A percentile compares a stretch with the other conserved stretches of the same genome.
These are phyloP conservation scores for Penicillium macrosclerotiorum DNA, from an alignment of 495 filamentous ascomycete genomes.

Conservation along the genomic window DNA sequence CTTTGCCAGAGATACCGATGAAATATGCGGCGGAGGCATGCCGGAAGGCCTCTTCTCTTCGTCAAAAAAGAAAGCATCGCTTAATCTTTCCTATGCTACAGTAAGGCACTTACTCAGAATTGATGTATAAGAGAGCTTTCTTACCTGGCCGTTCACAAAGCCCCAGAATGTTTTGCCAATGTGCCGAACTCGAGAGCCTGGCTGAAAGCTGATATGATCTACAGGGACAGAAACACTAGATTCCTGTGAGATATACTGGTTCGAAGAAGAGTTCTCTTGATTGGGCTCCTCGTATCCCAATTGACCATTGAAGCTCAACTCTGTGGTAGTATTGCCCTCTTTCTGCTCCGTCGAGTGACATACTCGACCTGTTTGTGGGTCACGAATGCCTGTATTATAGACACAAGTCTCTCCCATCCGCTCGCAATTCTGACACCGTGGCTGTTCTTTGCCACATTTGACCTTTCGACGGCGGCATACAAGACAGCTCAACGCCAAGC, in stretches of 20 bases:
- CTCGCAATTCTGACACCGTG: conserved; percentile 25
- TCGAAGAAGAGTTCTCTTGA: not conserved
- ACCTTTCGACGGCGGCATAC: conserved; percentile 28
- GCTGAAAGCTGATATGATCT: conserved; percentile 1
- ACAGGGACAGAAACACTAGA: not conserved
- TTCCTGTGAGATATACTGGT: not conserved
- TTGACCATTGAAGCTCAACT: not conserved
- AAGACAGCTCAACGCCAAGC: conserved; percentile 22
- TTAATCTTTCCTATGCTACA: conserved; percentile 8
- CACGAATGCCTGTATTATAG: conserved; percentile 10
- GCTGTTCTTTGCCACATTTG: conserved; percentile 23
- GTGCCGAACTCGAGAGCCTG: not conserved
- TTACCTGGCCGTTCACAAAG: conserved; percentile 3
- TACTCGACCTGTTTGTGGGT: conserved; percentile 10
- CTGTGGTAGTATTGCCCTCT: not conserved
- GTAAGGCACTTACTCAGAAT: not conserved
- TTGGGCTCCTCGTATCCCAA: not conserved
- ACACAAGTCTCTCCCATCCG: conserved; percentile 19
- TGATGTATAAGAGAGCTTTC: not conserved
- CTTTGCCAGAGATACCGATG: not conserved
- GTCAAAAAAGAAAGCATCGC: conserved; percentile 16
- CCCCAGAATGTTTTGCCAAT: conserved; percentile 13
- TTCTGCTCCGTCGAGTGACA: not conserved
- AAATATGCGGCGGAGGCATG: conserved; percentile 10
- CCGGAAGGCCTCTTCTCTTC: conserved; percentile 2